Base-by-base conservation (phyloP, 2,329 filamentous ascomycete genomes). In the Hymenoscyphus salicellus region DNA sequence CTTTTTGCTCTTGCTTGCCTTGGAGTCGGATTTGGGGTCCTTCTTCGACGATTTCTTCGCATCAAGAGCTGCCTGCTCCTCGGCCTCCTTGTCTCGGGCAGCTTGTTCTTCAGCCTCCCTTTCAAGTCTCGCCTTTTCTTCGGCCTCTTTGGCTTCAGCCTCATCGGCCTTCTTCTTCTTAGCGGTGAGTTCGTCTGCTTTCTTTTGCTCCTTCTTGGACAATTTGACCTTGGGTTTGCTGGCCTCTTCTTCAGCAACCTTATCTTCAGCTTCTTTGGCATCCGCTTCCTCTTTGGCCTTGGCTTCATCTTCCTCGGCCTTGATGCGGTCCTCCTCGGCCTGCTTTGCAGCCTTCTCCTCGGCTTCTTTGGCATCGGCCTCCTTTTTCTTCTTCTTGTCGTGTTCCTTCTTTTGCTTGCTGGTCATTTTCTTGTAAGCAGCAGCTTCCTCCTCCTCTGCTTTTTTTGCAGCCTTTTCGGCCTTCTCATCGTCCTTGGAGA, bases 161-260 rank as follows among this genome's bases (percentile, higher is more conserved):
- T 70, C 68, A 14, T 83, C 81, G 30, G 82, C 79, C 72, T 81
- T 83, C 69, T 81, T 80, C 14, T 79, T 76, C n/a, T 65, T 65
- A 7, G 49, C 55, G 5, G 63, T 60, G 20, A 57, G 55, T 23
- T 67, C 67, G 28, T 82, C 80, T 26, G 82, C 79, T 72, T 82
- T 83, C 70, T 81, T 80, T 20, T 80, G 78, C 69, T 84, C 81
- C 65, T 80, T 83, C 70, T 82, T 82, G 70, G 75, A 78, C 58
- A 84, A 71, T 71, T 80, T 83, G 16, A 26, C 14, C 30, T 60
- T 62, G 16, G 60, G 56, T 55, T 62, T 60, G 33, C 26, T 49
- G 17, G 58, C 58, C 36, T 55, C 58, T 46, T 43, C 52, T 5
- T 59, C 63, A 5, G 33, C 46, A 32, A 26, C 20, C 20, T 63